These are phyloP conservation scores for Sarocladium brachiariae DNA, from an alignment of 2,329 filamentous ascomycete species.

Conservation along the genomic window DNA sequence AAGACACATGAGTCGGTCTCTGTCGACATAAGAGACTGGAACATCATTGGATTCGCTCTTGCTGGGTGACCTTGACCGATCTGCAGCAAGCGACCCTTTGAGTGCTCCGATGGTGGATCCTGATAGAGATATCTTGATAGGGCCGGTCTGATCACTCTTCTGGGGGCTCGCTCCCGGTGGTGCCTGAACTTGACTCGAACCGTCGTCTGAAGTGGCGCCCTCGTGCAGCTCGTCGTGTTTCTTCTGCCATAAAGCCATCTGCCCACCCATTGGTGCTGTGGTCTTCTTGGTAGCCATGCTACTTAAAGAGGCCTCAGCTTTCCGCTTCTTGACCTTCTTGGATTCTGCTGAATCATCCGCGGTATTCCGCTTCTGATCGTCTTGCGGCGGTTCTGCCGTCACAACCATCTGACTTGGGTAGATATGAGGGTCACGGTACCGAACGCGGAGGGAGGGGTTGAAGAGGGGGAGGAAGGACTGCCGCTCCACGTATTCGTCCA, in stretches of 20 bases:
- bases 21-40: conserved; percentile 50
- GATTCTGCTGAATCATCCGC: conserved; percentile 18
- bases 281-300: conserved; percentile 27
- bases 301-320: conserved; percentile 33
- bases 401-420: conserved; percentile 62
- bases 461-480: conserved; percentile 65
- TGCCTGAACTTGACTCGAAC: not conserved
- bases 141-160: conserved; percentile 11
- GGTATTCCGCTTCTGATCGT: conserved; percentile 21
- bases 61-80: not conserved
- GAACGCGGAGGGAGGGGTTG: conserved; percentile 60
- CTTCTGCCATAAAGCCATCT: conserved; percentile 38
- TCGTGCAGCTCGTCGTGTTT: conserved; percentile 34
- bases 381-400: conserved; percentile 39
- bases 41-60: conserved; percentile 10
- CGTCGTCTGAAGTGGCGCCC: not conserved
- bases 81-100: not conserved
- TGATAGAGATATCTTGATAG: conserved; percentile 27
- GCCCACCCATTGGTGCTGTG: conserved; percentile 30
- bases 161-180: not conserved
- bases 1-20: conserved; percentile 38
- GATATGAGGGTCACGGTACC: conserved; percentile 70
- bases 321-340: conserved; percentile 47
- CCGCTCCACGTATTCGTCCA: conserved; percentile 46
- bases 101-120: conserved; percentile 15